Evolutionary conservation across 768 basidiomycete species (phyloP).

Genomic region (Trametes coccinea): DNA sequence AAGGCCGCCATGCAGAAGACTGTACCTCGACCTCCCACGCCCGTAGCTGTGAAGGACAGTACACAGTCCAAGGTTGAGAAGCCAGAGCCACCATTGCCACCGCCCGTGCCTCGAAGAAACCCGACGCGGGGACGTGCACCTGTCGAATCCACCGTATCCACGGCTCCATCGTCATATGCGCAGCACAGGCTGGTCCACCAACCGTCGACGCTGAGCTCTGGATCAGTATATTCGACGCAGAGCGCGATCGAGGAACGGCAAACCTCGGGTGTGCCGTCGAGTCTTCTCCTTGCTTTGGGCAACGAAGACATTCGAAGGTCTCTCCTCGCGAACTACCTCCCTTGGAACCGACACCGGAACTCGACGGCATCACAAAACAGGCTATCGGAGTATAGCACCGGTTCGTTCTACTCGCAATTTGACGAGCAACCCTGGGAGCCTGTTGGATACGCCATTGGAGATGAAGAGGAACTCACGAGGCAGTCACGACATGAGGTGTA

Average conservation of each 20-base stretch:
- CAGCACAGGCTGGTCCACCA: conserved; percentile 21
- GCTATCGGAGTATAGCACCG: conserved; percentile 33
- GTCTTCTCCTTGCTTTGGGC: conserved; percentile 40
- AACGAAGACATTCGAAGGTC: conserved; percentile 26
- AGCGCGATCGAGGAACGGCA: conserved; percentile 39
- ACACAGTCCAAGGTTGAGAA: neutral
- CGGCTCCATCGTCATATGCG: neutral
- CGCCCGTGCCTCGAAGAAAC: conserved; percentile 16
- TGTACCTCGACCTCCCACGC: neutral
- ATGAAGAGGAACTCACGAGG: conserved; percentile 24
- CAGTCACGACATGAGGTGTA: neutral
- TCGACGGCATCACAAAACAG: conserved; percentile 26
- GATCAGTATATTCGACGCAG: conserved; percentile 39
- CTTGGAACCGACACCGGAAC: conserved; percentile 19
- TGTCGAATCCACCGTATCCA: conserved; percentile 5
- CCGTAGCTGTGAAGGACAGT: neutral
- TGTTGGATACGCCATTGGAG: conserved; percentile 32
- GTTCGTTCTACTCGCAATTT: conserved; percentile 28
- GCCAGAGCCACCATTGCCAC: conserved; percentile 12
- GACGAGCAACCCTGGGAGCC: conserved; percentile 22
- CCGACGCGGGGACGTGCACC: conserved; percentile 3
- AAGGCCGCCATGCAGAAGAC: neutral
- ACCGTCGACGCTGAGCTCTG: conserved; percentile 37
- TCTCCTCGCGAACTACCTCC: conserved; percentile 26
- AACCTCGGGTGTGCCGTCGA: conserved; percentile 30